Base-by-base conservation (phyloP, 148 eudicot species). In the Fagopyrum esculentum region DNA sequence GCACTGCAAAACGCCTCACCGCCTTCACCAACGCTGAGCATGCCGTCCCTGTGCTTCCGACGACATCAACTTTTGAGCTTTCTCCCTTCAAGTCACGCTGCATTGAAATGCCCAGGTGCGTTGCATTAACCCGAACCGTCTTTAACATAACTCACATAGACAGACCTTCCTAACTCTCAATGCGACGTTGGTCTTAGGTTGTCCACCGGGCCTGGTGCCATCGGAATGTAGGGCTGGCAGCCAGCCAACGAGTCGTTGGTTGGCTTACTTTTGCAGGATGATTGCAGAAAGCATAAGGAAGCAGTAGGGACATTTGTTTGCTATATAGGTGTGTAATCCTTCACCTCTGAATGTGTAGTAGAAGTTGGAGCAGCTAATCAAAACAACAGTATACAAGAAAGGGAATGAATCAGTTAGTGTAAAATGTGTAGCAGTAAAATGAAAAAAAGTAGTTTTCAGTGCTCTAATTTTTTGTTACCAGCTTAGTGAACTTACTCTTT, bases 21-120 rank as follows among this genome's bases (percentile, higher is more conserved):
- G 75, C 85, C 69, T 92, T 88, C 61, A 76, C 86, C 4, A 64
- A 72, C 61, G 57, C 80, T 11, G 17, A 69, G 46, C 72, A 69
- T 43, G 48, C 10, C 26, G 44, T 69, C 63, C 76, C 69, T 72
- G 17, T 52, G 63, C 46, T 79, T 0, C 47, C 70, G 73, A 4
- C 15, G 10, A 74, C 86, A 70, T 87, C 66, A 86, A 80, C 73
- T 94, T 5, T 76, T 35, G 72, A 69, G 11, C 46, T 69, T 43
- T 43, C 72, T 69, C 72, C 72, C 19, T 8, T 40, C 17, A 40
- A 69, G 10, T 69, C 72, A 5, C 10, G 72, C 7, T 40, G 49
- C 49, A 40, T 69, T 48, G 48, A 69, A 13, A 69, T 69, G 72
- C 49, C 72, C 19, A 69, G 72, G 72, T 69, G 72, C 8, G 48